phyloP scores from a whole-genome alignment of 2,329 filamentous ascomycete genomes.

The Penicillium sp. region DNA sequence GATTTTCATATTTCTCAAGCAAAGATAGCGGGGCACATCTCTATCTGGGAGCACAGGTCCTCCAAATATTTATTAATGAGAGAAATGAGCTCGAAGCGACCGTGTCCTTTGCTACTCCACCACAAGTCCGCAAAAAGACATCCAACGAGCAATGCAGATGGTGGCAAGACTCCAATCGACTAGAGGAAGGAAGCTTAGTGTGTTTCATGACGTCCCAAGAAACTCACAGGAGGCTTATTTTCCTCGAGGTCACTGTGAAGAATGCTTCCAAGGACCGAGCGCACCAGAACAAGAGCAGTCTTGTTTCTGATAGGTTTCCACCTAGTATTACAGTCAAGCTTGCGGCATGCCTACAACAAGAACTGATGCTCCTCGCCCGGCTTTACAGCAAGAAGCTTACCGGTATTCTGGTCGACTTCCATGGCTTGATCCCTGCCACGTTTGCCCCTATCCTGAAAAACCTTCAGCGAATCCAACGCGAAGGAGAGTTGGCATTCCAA shows the following conservation, averaged over 20 bases:
- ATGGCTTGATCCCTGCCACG: background rate
- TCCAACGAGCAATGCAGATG: background rate
- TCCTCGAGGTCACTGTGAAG: background rate
- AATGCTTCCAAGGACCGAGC: background rate
- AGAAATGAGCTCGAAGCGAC: background rate
- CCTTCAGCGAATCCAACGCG: background rate
- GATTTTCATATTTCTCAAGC: background rate
- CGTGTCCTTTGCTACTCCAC: background rate
- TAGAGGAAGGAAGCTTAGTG: background rate
- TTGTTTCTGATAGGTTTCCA: background rate
- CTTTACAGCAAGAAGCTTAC: background rate
- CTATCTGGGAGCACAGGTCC: background rate
- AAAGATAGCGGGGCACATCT: background rate
- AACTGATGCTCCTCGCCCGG: background rate
- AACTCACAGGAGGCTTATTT: background rate
- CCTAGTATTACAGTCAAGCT: background rate
- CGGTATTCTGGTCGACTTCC: background rate
- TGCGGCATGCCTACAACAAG: background rate
- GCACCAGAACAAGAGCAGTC: background rate
- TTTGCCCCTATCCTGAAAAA: background rate
- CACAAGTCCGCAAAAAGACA: background rate
- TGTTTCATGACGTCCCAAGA: background rate
- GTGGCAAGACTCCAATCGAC: background rate
- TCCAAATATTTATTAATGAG: background rate
- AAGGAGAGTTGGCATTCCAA: background rate